Percentiles rank a stretch among this genome's conserved stretches.
phyloP scores from a whole-genome alignment of 257 asterid genomes.

The Solanum lignicaule region DNA sequence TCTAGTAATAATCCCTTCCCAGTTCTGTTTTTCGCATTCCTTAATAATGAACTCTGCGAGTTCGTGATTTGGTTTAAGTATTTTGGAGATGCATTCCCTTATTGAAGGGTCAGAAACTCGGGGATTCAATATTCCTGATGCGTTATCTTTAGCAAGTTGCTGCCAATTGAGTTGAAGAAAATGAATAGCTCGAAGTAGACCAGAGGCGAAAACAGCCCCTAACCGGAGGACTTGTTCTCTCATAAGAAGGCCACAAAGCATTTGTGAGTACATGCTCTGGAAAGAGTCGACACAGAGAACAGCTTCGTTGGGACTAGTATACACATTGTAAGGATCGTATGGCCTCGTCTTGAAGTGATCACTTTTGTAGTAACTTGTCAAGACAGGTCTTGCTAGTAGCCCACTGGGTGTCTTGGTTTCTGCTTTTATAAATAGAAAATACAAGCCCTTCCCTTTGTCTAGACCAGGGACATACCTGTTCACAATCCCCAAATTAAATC shows the following conservation, averaged over 20 bases:
- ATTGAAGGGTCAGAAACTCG: conserved; percentile 29
- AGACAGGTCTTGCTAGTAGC: conserved; percentile 65
- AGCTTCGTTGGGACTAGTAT: conserved; percentile 80
- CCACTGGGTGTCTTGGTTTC: conserved; percentile 72
- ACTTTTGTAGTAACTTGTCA: conserved; percentile 76
- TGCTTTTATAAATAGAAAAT: conserved; percentile 62
- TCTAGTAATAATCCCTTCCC: conserved; percentile 63
- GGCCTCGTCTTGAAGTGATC: conserved; percentile 66
- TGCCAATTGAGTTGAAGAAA: conserved; percentile 65
- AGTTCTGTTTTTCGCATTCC: conserved; percentile 55
- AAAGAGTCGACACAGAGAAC: conserved; percentile 59
- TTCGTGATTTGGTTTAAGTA: conserved; percentile 27
- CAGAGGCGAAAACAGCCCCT: conserved; percentile 82
- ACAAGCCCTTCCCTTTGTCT: conserved; percentile 70
- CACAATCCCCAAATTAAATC: neutral
- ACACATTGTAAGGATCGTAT: conserved; percentile 46
- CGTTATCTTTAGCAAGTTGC: conserved; percentile 45
- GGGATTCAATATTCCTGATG: conserved; percentile 40
- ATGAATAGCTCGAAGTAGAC: conserved; percentile 61
- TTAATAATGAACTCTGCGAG: conserved; percentile 30
- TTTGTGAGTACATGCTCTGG: conserved; percentile 82
- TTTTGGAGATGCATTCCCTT: conserved; percentile 14
- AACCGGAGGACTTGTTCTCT: conserved; percentile 55
- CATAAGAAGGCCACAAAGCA: conserved; percentile 75
- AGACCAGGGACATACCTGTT: conserved; percentile 51